Evolutionary conservation across 768 basidiomycete species (phyloP), one percentile per base, ranked within the genome.

Genomic region (Scleroderma bovista): DNA sequence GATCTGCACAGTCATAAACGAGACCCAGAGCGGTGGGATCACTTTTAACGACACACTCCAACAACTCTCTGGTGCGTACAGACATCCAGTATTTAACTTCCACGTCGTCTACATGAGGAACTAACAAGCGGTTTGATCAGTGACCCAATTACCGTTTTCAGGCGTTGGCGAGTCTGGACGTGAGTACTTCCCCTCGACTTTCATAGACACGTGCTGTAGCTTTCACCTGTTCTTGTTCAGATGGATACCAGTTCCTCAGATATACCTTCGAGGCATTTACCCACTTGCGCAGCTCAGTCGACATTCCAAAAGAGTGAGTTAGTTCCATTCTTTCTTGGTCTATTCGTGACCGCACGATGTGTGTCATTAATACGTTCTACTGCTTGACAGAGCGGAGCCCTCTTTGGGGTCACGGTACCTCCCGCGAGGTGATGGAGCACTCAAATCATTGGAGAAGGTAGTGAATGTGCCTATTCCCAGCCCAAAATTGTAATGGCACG

Each of bases 121-220:
- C 37, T 37, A 12, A 41, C 11, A 12, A 32, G 3, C 7, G 51
- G 59, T 44, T 56, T 63, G 22, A 22, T 22, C 44, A 71, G 72
- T 68, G 24, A 32, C 55, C 13, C 71, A 70, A 49, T 57, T 80
- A 43, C 80, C 79, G 1, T 77, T 81, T 55, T 70, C 73, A 15
- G 79, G 80, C 2, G 69, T 79, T 3, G 83, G 84, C 24, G 78
- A 78, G 58, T 84, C 83, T 2, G 84, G 85, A 47, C 75, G 84
- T 85, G 61, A 54, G 81, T 68, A 8, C 8, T 34, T 38, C 6
- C 33, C 7, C 33, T 40, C 9, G n/a, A 23, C 6, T 20, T 37
- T 15, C 17, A 15, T 26, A 26, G n/a, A n/a, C n/a, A n/a, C 13
- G 46, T 34, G 20, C 24, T 19, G 56, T 48, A 32, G 0, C 45